These are phyloP conservation scores for Trichoderma sp. DNA, from an alignment of 2,329 filamentous ascomycete genomes.

Conservation along the genomic window DNA sequence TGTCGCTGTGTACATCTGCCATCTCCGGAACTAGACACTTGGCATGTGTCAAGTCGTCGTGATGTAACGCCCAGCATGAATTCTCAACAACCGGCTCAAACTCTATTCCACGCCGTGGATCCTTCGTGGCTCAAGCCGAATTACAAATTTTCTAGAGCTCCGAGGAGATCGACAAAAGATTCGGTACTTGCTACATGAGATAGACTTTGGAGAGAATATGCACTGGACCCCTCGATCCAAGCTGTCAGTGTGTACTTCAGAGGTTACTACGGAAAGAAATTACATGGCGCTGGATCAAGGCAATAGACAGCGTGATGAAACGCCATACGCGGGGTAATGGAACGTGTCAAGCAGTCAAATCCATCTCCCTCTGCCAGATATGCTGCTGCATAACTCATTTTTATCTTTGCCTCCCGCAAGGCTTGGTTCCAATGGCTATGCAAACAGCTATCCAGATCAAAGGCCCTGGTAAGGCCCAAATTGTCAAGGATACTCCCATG, in stretches of 20 bases:
- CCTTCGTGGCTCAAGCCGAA: background rate
- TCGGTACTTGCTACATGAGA: background rate
- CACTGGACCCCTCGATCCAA: too few species aligned
- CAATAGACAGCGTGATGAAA: background rate
- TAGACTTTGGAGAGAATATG: background rate
- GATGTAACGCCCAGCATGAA: background rate
- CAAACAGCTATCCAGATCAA: constrained; percentile 19
- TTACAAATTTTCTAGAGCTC: background rate
- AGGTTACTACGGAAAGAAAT: background rate
- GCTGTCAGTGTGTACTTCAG: background rate
- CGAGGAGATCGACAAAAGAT: background rate
- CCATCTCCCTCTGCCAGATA: background rate
- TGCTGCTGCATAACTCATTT: background rate
- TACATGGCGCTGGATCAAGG: background rate
- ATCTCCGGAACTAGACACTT: background rate
- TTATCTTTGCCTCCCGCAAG: background rate
- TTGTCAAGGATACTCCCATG: constrained; percentile 15
- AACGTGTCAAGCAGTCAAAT: background rate
- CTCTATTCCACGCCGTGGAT: background rate
- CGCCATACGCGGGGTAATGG: constrained; percentile 4
- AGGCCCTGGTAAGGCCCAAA: constrained; percentile 14
- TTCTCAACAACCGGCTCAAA: background rate
- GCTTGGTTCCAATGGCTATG: background rate
- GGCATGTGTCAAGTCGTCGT: background rate
- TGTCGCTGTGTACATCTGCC: background rate